Evolutionary conservation across 2,329 filamentous ascomycete species (phyloP).

Genomic region (Paracorniculantispora psalliotae): DNA sequence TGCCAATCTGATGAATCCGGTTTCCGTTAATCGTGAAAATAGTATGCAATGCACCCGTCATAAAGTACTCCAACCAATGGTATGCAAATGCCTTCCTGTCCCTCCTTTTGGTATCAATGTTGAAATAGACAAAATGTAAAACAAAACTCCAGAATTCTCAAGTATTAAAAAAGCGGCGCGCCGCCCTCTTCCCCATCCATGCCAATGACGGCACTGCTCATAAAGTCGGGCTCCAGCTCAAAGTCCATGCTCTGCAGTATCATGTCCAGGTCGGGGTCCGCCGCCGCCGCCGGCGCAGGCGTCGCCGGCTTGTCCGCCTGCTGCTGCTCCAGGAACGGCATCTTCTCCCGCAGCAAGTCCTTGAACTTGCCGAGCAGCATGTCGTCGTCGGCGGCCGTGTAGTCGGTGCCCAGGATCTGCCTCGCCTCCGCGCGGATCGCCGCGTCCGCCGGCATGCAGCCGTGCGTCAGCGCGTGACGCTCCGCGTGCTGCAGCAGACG

Average conservation of each 20-base stretch:
- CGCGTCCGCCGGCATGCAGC: conserved; percentile 43
- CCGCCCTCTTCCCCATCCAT: background rate
- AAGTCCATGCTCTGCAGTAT: conserved; percentile 42
- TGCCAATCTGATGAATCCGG: background rate
- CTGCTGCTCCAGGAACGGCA: conserved; percentile 15
- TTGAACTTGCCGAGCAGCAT: conserved; percentile 51
- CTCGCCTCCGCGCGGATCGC: conserved; percentile 42
- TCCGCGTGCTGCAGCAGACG: conserved; percentile 47
- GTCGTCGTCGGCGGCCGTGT: conserved; percentile 51
- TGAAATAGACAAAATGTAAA: background rate
- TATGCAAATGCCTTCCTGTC: background rate
- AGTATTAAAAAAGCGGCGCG: background rate
- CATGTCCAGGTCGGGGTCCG: conserved; percentile 29
- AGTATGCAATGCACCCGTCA: background rate
- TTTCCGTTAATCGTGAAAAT: background rate
- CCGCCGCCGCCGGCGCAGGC: background rate
- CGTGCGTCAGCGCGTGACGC: conserved; percentile 31
- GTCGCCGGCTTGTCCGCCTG: background rate
- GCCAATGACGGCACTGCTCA: background rate
- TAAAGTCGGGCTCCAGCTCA: conserved; percentile 29
- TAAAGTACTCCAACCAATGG: background rate
- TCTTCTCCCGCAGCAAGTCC: conserved; percentile 33
- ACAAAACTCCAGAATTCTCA: background rate
- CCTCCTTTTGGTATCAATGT: conserved; percentile 11
- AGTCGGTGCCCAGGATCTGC: conserved; percentile 40